These are phyloP conservation scores for Plasmodium reichenowi DNA, from an alignment of 169 alveolate genomes.

Conservation along the genomic window DNA sequence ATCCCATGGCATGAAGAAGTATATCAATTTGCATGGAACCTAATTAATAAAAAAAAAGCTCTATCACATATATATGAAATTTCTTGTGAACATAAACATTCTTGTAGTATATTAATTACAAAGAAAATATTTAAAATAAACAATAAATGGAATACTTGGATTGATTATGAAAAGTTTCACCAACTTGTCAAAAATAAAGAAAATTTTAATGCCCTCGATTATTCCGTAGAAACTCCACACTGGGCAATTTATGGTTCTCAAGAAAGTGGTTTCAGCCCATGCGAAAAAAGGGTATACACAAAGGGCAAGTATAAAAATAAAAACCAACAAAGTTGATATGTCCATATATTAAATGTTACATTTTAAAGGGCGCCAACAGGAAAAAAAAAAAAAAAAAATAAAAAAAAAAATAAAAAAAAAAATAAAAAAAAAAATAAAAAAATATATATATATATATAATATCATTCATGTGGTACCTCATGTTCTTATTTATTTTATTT, in stretches of 20 bases:
- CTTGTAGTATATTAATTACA: slow-evolving; percentile 89
- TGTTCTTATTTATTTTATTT: no score
- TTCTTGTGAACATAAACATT: slow-evolving; percentile 92
- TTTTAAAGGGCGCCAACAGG: background rate
- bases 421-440: slow-evolving; percentile 9
- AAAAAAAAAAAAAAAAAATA: background rate
- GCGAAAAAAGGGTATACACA: slow-evolving; percentile 81
- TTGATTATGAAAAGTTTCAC: slow-evolving; percentile 89
- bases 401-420: slow-evolving; percentile 6
- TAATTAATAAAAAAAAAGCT: slow-evolving; percentile 65
- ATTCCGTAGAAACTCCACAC: slow-evolving; percentile 88
- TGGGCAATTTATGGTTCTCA: slow-evolving; percentile 91
- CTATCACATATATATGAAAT: slow-evolving; percentile 84
- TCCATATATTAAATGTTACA: background rate
- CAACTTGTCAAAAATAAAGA: slow-evolving; percentile 81
- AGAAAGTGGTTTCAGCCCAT: slow-evolving; percentile 91
- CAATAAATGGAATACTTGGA: slow-evolving; percentile 93
- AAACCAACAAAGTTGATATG: background rate
- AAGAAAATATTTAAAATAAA: slow-evolving; percentile 80
- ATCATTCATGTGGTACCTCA: no score
- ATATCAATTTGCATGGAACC: slow-evolving; percentile 59
- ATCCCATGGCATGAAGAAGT: slow-evolving; percentile 92
- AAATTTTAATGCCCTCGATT: slow-evolving; percentile 84
- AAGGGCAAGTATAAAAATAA: slow-evolving; percentile 70
- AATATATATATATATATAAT: no score